These are phyloP conservation scores for Fraxinus pennsylvanica DNA, from an alignment of 257 asterid genomes.

Conservation along the genomic window DNA sequence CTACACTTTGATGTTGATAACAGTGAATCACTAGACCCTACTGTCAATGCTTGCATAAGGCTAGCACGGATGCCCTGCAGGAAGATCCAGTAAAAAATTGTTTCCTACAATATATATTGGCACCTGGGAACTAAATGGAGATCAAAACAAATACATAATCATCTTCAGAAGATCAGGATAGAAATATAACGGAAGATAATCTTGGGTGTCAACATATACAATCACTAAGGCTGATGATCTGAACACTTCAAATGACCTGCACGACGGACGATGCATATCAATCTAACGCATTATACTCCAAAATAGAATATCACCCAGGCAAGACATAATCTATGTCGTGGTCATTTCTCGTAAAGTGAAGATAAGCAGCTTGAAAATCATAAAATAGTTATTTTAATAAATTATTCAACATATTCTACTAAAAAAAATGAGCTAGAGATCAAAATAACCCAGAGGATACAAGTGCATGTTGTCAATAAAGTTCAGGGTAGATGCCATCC, in stretches of 20 bases:
- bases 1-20: conserved; percentile 43
- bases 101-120: not conserved
- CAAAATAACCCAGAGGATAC: not conserved
- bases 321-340: not conserved
- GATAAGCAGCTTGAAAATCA: not conserved
- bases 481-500: not conserved
- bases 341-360: not conserved
- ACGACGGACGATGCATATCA: not conserved
- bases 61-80: conserved; percentile 56
- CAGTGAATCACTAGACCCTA: conserved; percentile 37
- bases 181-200: not conserved
- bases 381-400: not conserved
- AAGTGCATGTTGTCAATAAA: not conserved
- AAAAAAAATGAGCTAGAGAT: not conserved
- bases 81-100: conserved; percentile 17
- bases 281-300: not conserved
- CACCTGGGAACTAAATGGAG: conserved; percentile 4
- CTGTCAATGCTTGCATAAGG: conserved; percentile 43
- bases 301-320: not conserved
- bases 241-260: conserved; percentile 9
- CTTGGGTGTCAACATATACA: not conserved
- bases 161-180: not conserved
- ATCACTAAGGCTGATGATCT: not conserved
- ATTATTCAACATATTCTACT: not conserved
- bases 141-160: conserved; percentile 8